Evolutionary conservation across 371 early-diverging fungal species (phyloP).

Genomic region (Furculomyces boomerangus): DNA sequence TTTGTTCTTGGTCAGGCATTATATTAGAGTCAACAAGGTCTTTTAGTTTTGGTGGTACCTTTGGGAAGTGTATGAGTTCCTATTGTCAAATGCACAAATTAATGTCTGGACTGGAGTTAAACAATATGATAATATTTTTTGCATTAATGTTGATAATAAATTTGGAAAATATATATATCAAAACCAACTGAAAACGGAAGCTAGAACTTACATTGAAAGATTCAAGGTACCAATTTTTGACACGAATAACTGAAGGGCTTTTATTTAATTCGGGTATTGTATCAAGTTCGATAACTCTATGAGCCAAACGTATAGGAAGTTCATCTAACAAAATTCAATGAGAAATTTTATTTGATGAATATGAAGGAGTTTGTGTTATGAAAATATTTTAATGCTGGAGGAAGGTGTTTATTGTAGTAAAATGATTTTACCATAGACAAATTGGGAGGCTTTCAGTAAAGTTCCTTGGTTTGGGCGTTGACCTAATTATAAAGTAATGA

Average conservation of each 20-base stretch:
- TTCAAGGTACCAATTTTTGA: slow-evolving; percentile 90
- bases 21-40: neutral
- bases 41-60: slow-evolving; percentile 15
- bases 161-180: too few relatives aligned
- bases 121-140: too few relatives aligned
- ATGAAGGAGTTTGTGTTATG: too few relatives aligned
- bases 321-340: slow-evolving; percentile 36
- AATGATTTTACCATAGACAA: slow-evolving; percentile 49
- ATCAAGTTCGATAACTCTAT: slow-evolving; percentile 88
- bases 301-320: slow-evolving; percentile 88
- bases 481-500: slow-evolving; percentile 27
- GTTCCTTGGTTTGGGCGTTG: slow-evolving; percentile 57
- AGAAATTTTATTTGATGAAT: slow-evolving; percentile 1
- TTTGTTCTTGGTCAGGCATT: neutral
- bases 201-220: slow-evolving; percentile 54
- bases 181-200: too few relatives aligned
- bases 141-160: too few relatives aligned
- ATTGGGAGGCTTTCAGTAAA: slow-evolving; percentile 75
- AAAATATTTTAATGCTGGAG: neutral
- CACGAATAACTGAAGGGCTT: slow-evolving; percentile 79
- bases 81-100: too few relatives aligned
- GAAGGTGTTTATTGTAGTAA: too few relatives aligned
- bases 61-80: slow-evolving; percentile 39
- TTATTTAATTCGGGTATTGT: slow-evolving; percentile 68
- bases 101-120: too few relatives aligned